A percentile compares a stretch with the other conserved stretches of the same genome.
phyloP scores from a whole-genome alignment of 805 yeast species.

The Isabelozyma heimii region DNA sequence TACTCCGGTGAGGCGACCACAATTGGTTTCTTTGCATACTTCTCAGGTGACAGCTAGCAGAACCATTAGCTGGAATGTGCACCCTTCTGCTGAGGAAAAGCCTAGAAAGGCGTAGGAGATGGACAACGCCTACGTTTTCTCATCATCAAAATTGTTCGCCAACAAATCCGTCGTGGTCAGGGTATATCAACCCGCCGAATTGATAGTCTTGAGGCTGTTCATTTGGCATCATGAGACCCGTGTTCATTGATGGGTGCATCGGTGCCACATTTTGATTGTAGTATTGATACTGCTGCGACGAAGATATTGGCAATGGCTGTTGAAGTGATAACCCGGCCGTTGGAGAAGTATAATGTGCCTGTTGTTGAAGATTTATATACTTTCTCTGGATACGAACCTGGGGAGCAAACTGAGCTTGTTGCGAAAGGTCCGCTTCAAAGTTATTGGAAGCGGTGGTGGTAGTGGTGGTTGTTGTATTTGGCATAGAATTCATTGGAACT shows the following conservation, averaged over 20 bases:
- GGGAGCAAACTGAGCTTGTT: slow-evolving; percentile 6
- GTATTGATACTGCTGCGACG: slow-evolving; percentile 3
- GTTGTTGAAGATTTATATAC: slow-evolving; percentile 18
- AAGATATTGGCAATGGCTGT: neutral
- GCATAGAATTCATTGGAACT: neutral
- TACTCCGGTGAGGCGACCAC: no score
- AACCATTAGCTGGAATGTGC: no score
- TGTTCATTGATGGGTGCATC: slow-evolving; percentile 6
- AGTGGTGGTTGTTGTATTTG: neutral
- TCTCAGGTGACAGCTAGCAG: no score
- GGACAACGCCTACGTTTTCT: no score
- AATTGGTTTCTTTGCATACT: no score
- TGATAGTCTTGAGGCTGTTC: slow-evolving; percentile 7
- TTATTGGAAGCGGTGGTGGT: neutral
- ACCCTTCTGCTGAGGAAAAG: no score
- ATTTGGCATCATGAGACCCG: slow-evolving; percentile 9
- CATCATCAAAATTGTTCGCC: slow-evolving; percentile 1
- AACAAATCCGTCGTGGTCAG: slow-evolving; percentile 5
- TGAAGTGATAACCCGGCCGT: neutral
- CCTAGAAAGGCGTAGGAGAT: no score
- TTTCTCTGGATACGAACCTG: slow-evolving; percentile 17
- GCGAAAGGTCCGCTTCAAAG: neutral
- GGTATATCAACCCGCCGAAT: slow-evolving; percentile 5
- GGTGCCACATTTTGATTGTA: neutral
- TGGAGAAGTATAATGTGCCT: slow-evolving; percentile 1